These are phyloP conservation scores for Linnemannia zychae DNA, from an alignment of 192 early-diverging fungal genomes.

Conservation along the genomic window DNA sequence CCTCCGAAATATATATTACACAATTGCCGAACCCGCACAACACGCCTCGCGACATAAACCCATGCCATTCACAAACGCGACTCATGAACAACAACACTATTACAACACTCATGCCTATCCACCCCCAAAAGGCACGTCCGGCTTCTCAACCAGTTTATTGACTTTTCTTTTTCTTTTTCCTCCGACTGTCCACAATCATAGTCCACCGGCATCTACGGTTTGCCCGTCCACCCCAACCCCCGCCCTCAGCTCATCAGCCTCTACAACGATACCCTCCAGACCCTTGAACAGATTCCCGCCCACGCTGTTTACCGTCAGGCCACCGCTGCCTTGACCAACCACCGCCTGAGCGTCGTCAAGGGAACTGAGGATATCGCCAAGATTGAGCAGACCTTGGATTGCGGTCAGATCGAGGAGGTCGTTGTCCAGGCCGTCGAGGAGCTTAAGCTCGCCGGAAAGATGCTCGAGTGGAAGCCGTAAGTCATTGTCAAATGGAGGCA, in stretches of 20 bases:
- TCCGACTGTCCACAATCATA: constrained; percentile 25
- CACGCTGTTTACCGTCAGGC: constrained; percentile 87
- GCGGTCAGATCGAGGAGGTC: constrained; percentile 94
- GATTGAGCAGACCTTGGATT: constrained; percentile 84
- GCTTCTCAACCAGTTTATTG: background rate
- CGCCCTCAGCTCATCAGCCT: constrained; percentile 87
- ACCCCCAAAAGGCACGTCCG: background rate
- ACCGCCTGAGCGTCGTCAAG: constrained; percentile 84
- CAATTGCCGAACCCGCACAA: background rate
- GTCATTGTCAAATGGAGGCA: constrained; percentile 3
- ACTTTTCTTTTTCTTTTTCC: background rate
- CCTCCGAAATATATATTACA: constrained; percentile 3
- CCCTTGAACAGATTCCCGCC: constrained; percentile 79
- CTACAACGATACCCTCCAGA: constrained; percentile 84
- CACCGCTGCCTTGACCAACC: constrained; percentile 80
- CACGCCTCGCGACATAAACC: background rate
- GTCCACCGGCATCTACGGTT: constrained; percentile 89
- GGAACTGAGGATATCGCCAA: constrained; percentile 75
- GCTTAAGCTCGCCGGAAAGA: constrained; percentile 81
- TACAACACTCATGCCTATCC: background rate
- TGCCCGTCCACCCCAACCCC: constrained; percentile 89
- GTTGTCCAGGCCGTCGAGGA: constrained; percentile 92
- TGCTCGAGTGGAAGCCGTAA: constrained; percentile 90
- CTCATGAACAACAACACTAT: background rate
- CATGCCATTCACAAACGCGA: background rate